Base-by-base conservation (phyloP, 306 rosid genomes). In the Luffa acutangula region DNA sequence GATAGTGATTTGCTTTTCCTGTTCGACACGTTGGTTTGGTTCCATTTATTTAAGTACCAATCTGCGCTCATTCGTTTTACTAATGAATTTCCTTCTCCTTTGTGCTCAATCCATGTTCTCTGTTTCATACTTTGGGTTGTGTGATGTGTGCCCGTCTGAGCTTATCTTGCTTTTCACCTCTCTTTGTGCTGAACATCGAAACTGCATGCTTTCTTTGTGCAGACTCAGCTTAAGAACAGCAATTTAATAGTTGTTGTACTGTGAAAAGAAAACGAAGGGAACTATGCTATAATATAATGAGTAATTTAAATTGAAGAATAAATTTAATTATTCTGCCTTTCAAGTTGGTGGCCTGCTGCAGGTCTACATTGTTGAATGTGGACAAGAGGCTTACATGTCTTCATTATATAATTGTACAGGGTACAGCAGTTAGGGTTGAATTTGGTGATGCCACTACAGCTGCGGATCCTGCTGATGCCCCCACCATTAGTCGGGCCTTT, bases 391-490 rank as follows among this genome's bases (percentile, higher is more conserved):
- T 75, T 75, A 49, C 75, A 14, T 54, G 34, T 78, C 80, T 76
- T 37, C 75, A 12, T 80, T 54, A 58, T 77, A 69, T 62, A 67
- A 45, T 60, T 60, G 52, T 75, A 57, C 88, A 94, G 99, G 99
- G 99, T 37, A 91, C 93, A 33, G 86, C 97, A 60, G 99, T 95
- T 70, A 90, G 98, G 89, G 99, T 93, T 88, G 97, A 93, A 82
- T 89, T 90, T 78, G 99, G 99, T 71, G 99, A 95, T 84, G 71
- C 85, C 76, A 91, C 99, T 14, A 88, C 99, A 41, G 78, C 93
- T 69, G 83, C 86, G 75, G 99, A 95, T 67, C 92, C 96, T 39
- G 57, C 89, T 58, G 99, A 95, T 86, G 89, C 86, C 15, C 89
- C 82, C 42, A 69, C 85, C 66, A 89, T 95, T 37, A 74, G 84